These are phyloP conservation scores for Plectranthus barbatus DNA, from an alignment of 257 asterid species.

Conservation along the genomic window DNA sequence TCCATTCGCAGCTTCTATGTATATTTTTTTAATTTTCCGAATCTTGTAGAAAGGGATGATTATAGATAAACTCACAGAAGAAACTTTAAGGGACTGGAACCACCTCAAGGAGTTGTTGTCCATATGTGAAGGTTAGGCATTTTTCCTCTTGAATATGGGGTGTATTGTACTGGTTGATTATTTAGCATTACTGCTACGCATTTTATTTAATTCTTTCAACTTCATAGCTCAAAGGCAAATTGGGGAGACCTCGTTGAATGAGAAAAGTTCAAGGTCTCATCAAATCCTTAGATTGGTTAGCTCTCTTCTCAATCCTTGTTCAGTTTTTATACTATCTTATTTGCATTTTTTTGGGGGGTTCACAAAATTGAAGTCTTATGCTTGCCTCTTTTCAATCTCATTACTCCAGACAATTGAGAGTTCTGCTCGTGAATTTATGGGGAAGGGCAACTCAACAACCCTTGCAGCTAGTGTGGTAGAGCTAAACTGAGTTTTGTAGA, in stretches of 20 bases:
- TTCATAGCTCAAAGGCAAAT: slow-evolving; percentile 76
- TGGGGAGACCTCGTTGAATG: slow-evolving; percentile 92
- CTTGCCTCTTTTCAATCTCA: slow-evolving; percentile 3
- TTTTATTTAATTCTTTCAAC: slow-evolving; percentile 4
- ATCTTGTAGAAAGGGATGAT: slow-evolving; percentile 74
- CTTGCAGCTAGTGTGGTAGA: slow-evolving; percentile 98
- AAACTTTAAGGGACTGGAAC: slow-evolving; percentile 81
- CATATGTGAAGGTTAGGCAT: slow-evolving; percentile 67
- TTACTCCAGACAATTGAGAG: slow-evolving; percentile 86
- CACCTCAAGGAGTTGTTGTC: slow-evolving; percentile 89
- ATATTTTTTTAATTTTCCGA: slow-evolving; percentile 18
- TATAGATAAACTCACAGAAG: slow-evolving; percentile 91
- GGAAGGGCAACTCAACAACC: slow-evolving; percentile 92
- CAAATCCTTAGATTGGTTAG: slow-evolving; percentile 96
- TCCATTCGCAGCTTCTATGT: background rate
- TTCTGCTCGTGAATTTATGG: slow-evolving; percentile 92
- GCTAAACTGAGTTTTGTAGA: slow-evolving; percentile 12
- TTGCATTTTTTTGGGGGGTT: background rate
- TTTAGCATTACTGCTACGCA: background rate
- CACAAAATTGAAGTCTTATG: background rate
- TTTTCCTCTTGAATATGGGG: slow-evolving; percentile 2
- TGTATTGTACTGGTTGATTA: background rate
- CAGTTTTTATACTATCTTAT: slow-evolving; percentile 6
- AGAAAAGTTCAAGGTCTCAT: slow-evolving; percentile 97
- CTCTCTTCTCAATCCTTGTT: slow-evolving; percentile 10